Conservation (phyloP, 495 filamentous ascomycete genomes). For the Trichoderma reesei region DNA sequence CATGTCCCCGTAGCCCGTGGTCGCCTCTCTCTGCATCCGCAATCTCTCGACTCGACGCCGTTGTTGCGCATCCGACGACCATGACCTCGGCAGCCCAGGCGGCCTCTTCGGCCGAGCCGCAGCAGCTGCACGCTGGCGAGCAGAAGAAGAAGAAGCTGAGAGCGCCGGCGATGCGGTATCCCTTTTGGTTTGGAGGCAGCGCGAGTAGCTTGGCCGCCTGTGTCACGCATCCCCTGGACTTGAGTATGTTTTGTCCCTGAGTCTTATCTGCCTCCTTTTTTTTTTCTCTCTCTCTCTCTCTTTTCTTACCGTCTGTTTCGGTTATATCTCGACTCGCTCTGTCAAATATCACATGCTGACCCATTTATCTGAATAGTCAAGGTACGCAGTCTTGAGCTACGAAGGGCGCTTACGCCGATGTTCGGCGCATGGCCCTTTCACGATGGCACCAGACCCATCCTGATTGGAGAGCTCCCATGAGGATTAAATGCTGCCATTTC, state of each 20-base stretch:
- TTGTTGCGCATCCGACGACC: not conserved
- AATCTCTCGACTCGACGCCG: not conserved
- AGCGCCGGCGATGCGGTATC: slow-evolving; percentile 47
- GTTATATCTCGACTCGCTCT: not conserved
- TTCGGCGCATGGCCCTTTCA: not conserved
- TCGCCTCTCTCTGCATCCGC: not conserved
- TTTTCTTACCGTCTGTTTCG: not conserved
- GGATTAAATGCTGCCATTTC: too few species aligned
- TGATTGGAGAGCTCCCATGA: not conserved
- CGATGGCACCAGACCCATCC: not conserved
- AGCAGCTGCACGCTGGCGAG: slow-evolving; percentile 12
- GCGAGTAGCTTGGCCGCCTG: slow-evolving; percentile 82
- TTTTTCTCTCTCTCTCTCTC: too few species aligned
- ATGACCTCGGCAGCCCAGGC: slow-evolving; percentile 10
- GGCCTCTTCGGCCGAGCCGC: slow-evolving; percentile 1
- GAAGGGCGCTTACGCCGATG: not conserved
- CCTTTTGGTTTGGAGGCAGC: slow-evolving; percentile 93
- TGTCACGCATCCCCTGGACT: slow-evolving; percentile 84
- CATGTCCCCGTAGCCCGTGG: not conserved
- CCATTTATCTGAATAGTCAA: slow-evolving; percentile 31
- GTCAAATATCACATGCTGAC: slow-evolving; percentile 17
- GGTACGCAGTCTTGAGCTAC: slow-evolving; percentile 25
- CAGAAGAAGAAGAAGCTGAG: slow-evolving; percentile 21
- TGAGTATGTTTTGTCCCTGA: slow-evolving; percentile 50
- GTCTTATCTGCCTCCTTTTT: too few species aligned